phyloP scores from a whole-genome alignment of 106 monocot species.

The Alisma plantagoaquatica region DNA sequence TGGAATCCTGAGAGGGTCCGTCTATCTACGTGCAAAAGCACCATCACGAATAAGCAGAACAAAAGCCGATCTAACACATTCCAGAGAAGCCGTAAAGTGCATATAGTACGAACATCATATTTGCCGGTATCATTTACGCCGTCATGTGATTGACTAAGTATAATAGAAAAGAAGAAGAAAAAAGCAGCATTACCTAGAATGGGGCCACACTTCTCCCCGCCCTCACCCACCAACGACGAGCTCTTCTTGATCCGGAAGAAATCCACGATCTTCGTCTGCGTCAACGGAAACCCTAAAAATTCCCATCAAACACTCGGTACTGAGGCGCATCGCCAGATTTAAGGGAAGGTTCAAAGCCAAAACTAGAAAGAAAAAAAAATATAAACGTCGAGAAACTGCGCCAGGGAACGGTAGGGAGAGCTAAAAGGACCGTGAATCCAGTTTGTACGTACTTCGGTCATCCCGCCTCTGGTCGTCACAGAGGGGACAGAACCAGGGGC shows the following conservation, averaged over 20 bases:
- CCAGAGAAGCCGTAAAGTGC: too few relatives aligned
- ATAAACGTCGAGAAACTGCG: neutral
- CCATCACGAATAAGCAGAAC: too few relatives aligned
- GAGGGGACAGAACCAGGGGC: constrained; percentile 68
- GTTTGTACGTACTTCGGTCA: constrained; percentile 25
- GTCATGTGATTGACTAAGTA: too few relatives aligned
- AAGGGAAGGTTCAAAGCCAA: too few relatives aligned
- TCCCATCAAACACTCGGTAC: constrained; percentile 9
- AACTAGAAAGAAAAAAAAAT: constrained; percentile 2
- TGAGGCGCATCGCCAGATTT: too few relatives aligned
- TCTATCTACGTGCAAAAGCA: too few relatives aligned
- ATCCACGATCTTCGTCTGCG: constrained; percentile 77
- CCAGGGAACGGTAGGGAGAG: neutral
- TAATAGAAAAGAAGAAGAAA: too few relatives aligned
- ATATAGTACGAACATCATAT: too few relatives aligned
- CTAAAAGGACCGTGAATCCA: too few relatives aligned
- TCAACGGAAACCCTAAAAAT: constrained; percentile 52
- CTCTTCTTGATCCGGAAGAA: constrained; percentile 79
- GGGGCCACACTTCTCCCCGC: constrained; percentile 27
- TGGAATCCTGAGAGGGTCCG: too few relatives aligned
- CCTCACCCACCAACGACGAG: constrained; percentile 5
- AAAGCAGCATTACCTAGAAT: constrained; percentile 32
- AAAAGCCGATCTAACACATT: too few relatives aligned
- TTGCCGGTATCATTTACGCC: too few relatives aligned
- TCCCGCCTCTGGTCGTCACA: constrained; percentile 21